Evolutionary conservation across 257 asterid genomes (phyloP).

Genomic region (Forsythia suspensa): DNA sequence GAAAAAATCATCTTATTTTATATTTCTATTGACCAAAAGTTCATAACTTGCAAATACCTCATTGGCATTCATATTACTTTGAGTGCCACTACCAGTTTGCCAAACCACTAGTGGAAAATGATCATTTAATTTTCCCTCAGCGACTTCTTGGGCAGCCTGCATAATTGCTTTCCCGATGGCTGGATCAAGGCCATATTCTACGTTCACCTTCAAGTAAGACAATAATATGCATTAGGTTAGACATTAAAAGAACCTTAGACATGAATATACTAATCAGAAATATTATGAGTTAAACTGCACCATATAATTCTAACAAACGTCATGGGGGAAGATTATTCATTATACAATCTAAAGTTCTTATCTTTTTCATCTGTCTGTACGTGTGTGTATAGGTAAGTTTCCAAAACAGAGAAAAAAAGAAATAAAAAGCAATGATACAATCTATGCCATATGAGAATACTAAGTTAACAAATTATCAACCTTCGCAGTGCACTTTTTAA

Average conservation of each 20-base stretch:
- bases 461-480: conserved; percentile 31
- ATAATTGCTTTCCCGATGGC: conserved; percentile 87
- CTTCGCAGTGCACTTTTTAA: conserved; percentile 97
- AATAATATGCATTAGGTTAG: neutral
- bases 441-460: conserved; percentile 1
- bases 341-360: neutral
- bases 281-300: neutral
- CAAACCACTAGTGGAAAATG: conserved; percentile 98
- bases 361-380: neutral
- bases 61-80: conserved; percentile 98
- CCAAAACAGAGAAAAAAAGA: neutral
- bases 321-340: neutral
- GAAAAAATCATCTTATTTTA: neutral
- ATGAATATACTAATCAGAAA: neutral
- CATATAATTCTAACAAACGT: neutral
- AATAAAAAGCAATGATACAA: conserved; percentile 3
- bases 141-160: conserved; percentile 99
- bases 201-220: conserved; percentile 60
- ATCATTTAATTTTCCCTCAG: conserved; percentile 88
- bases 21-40: conserved; percentile 7
- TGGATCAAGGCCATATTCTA: conserved; percentile 96
- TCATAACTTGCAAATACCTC: conserved; percentile 56
- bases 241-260: neutral
- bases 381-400: neutral
- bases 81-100: conserved; percentile 99